Conservation (phyloP, 176 grass and related monocot genomes). For the Aegilops sharonensis region DNA sequence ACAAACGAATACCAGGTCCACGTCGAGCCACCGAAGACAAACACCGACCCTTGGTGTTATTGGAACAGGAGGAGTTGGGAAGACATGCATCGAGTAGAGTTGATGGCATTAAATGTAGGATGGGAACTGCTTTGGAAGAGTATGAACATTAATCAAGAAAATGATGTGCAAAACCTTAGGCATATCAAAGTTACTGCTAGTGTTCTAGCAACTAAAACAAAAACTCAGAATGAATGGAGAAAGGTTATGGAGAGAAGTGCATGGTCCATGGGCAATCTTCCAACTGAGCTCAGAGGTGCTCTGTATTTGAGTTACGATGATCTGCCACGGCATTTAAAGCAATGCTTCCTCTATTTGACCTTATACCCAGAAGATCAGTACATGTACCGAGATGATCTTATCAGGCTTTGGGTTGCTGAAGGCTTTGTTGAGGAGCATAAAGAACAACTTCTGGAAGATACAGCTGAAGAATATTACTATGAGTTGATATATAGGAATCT, state of each 20-base stretch:
- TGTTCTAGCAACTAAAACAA: slow-evolving; percentile 3
- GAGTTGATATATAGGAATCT: slow-evolving; percentile 44
- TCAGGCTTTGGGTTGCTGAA: slow-evolving; percentile 40
- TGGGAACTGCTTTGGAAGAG: slow-evolving; percentile 43
- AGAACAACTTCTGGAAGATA: slow-evolving; percentile 32
- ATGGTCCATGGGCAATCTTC: slow-evolving; percentile 28
- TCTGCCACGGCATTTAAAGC: slow-evolving; percentile 18
- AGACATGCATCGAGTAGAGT: slow-evolving; percentile 44
- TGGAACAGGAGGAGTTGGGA: slow-evolving; percentile 46
- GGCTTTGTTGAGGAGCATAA: slow-evolving; percentile 1
- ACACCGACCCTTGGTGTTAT: slow-evolving; percentile 23
- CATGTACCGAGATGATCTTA: neutral
- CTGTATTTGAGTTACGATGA: slow-evolving; percentile 49
- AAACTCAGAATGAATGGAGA: slow-evolving; percentile 31
- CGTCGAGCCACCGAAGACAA: too few species aligned
- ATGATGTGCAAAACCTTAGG: neutral
- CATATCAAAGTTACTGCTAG: slow-evolving; percentile 18
- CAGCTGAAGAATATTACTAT: slow-evolving; percentile 36
- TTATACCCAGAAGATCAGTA: neutral
- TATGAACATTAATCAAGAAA: slow-evolving; percentile 22
- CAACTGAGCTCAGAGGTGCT: slow-evolving; percentile 17
- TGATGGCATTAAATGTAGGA: slow-evolving; percentile 8
- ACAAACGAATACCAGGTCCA: too few species aligned
- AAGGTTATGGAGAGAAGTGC: neutral
- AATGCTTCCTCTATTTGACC: slow-evolving; percentile 42